phyloP scores from a whole-genome alignment of 1,284 basidiomycete species.

The Naganishia liquefaciens region DNA sequence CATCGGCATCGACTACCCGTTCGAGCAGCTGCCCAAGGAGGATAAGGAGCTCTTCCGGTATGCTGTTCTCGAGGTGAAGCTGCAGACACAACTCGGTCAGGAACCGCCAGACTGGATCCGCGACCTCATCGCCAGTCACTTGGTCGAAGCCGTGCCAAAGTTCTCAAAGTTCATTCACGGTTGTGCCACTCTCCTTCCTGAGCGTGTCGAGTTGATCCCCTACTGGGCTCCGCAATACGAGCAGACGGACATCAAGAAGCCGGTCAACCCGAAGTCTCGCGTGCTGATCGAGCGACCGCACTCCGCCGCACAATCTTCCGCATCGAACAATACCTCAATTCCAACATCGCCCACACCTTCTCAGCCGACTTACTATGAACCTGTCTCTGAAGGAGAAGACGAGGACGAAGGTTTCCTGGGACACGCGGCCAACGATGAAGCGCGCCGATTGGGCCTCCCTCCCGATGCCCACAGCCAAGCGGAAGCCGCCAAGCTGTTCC shows the following conservation, averaged over 20 bases:
- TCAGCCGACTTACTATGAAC: constrained; percentile 68
- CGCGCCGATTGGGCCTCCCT: constrained; percentile 71
- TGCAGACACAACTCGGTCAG: constrained; percentile 95
- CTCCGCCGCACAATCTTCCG: constrained; percentile 45
- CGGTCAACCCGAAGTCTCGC: constrained; percentile 41
- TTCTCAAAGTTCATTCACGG: constrained; percentile 91
- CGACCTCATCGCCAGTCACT: constrained; percentile 88
- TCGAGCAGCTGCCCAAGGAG: constrained; percentile 70
- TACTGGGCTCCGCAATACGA: constrained; percentile 80
- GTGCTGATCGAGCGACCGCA: constrained; percentile 70
- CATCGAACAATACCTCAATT: constrained; percentile 42
- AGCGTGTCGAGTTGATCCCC: constrained; percentile 94
- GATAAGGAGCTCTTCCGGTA: constrained; percentile 94
- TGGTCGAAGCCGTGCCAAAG: constrained; percentile 91
- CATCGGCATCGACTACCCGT: constrained; percentile 89
- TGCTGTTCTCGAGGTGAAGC: constrained; percentile 91
- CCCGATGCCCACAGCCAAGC: constrained; percentile 72
- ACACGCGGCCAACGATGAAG: constrained; percentile 72
- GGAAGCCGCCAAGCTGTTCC: constrained; percentile 75
- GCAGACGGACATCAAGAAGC: constrained; percentile 59
- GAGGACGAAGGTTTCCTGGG: constrained; percentile 67
- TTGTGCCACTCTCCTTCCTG: constrained; percentile 86
- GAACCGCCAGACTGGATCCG: constrained; percentile 96
- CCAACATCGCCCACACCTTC: constrained; percentile 33
- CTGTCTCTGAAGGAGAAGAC: constrained; percentile 85